phyloP scores from a whole-genome alignment of 2,329 filamentous ascomycete genomes.

The Penicillium sp. region DNA sequence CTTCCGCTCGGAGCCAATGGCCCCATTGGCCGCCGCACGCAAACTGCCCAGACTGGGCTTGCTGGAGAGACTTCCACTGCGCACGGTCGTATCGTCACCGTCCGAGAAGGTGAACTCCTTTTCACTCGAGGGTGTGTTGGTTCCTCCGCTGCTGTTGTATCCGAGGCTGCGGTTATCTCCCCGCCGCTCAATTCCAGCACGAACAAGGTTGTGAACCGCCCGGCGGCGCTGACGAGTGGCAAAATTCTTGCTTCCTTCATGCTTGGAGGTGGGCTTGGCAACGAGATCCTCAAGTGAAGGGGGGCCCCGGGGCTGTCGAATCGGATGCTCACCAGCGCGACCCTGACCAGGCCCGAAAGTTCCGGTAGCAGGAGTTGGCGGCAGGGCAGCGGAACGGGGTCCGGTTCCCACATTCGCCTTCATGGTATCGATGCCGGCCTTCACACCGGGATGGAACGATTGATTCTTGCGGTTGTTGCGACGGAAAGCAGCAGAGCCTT shows the following conservation, averaged over 20 bases:
- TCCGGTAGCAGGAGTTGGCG: constrained; percentile 71
- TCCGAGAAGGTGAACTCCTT: constrained; percentile 62
- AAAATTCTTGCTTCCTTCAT: constrained; percentile 97
- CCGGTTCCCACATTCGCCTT: constrained; percentile 54
- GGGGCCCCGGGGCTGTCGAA: constrained; percentile 87
- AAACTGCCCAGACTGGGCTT: constrained; percentile 68
- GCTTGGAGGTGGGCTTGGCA: constrained; percentile 81
- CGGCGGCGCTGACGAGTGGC: constrained; percentile 84
- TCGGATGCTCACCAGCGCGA: constrained; percentile 87
- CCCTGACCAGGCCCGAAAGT: constrained; percentile 88
- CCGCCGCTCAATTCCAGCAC: constrained; percentile 80
- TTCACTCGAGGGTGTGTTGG: constrained; percentile 86
- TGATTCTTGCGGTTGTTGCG: constrained; percentile 87
- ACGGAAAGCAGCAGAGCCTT: constrained; percentile 83
- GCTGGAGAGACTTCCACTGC: constrained; percentile 74
- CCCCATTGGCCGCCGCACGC: constrained; percentile 70
- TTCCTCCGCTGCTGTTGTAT: constrained; percentile 59
- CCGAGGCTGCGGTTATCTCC: constrained; percentile 63
- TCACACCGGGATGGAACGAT: constrained; percentile 57
- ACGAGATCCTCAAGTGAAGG: constrained; percentile 87
- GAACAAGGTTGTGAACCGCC: constrained; percentile 84
- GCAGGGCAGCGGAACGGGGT: constrained; percentile 74
- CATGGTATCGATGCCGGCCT: constrained; percentile 41
- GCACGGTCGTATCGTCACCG: constrained; percentile 68
- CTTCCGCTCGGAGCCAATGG: constrained; percentile 82